Evolutionary conservation across 106 monocot species (phyloP).

Genomic region (Dioscorea alata): DNA sequence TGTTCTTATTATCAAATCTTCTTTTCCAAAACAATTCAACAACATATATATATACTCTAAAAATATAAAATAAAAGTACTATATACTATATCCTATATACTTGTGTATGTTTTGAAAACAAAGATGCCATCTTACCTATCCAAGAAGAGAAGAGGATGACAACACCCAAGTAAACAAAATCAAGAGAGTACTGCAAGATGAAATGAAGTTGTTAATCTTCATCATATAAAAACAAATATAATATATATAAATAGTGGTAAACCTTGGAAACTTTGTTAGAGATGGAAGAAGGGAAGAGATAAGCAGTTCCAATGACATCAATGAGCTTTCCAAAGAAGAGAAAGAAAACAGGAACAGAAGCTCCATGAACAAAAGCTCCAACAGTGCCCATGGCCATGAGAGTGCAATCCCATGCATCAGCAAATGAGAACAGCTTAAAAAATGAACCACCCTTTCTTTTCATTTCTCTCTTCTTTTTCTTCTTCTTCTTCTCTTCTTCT

Average conservation of each 20-base stretch:
- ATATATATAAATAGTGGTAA: neutral
- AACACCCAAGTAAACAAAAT: constrained; percentile 35
- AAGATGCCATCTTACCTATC: constrained; percentile 15
- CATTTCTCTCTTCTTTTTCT: neutral
- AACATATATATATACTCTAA: too few relatives aligned
- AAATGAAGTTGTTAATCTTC: neutral
- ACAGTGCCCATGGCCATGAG: constrained; percentile 8
- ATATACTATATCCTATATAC: too few relatives aligned
- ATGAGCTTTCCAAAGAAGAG: constrained; percentile 43
- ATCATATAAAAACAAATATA: neutral
- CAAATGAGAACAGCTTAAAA: neutral
- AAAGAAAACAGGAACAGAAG: constrained; percentile 39
- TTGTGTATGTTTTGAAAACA: too few relatives aligned
- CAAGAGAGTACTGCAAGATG: constrained; percentile 28
- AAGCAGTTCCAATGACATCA: constrained; percentile 36
- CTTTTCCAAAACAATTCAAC: too few relatives aligned
- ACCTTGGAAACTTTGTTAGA: constrained; percentile 28
- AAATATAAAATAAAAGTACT: too few relatives aligned
- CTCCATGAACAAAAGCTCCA: constrained; percentile 35
- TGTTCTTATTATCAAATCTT: too few relatives aligned
- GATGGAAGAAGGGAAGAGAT: constrained; percentile 25
- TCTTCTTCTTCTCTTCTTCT: too few relatives aligned
- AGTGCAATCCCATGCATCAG: neutral
- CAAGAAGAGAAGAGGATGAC: constrained; percentile 34
- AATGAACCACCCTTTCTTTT: neutral